A percentile compares a stretch with the other conserved stretches of the same genome.
phyloP scores from a whole-genome alignment of 768 basidiomycete species.

The Lentinula detonsa region DNA sequence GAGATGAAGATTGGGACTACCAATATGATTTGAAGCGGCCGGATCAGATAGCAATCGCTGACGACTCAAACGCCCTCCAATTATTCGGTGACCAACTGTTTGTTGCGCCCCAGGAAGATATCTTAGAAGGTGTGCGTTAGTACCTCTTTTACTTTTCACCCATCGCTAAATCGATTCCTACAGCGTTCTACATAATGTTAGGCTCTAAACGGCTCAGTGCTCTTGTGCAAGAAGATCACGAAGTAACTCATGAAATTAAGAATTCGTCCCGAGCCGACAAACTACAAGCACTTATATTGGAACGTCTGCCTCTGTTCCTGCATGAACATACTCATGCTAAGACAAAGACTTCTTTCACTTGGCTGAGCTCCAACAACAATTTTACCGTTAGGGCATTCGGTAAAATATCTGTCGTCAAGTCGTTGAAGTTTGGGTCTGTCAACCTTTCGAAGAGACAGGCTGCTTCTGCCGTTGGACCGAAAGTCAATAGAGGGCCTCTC shows the following conservation, averaged over 20 bases:
- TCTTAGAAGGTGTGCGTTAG: constrained; percentile 62
- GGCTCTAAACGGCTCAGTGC: constrained; percentile 71
- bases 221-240: constrained; percentile 75
- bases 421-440: constrained; percentile 45
- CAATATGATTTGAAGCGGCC: constrained; percentile 69
- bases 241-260: constrained; percentile 45
- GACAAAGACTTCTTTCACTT: constrained; percentile 54
- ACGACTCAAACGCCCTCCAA: constrained; percentile 78
- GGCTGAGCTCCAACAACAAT: constrained; percentile 58
- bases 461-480: constrained; percentile 66
- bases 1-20: constrained; percentile 72
- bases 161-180: constrained; percentile 3
- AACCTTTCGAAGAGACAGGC: constrained; percentile 53
- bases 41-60: constrained; percentile 72
- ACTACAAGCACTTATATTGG: constrained; percentile 59
- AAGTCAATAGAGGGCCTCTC: constrained; percentile 48
- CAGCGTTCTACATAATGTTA: constrained; percentile 70
- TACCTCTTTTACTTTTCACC: neutral
- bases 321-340: constrained; percentile 77
- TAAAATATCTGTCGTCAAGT: constrained; percentile 57
- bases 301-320: constrained; percentile 85
- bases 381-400: constrained; percentile 67
- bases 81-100: constrained; percentile 74
- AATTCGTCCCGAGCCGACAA: constrained; percentile 43
- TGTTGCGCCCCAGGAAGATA: constrained; percentile 83